Base-by-base conservation (phyloP, 2,329 filamentous ascomycete genomes). In the Sclerotinia subarctica region DNA sequence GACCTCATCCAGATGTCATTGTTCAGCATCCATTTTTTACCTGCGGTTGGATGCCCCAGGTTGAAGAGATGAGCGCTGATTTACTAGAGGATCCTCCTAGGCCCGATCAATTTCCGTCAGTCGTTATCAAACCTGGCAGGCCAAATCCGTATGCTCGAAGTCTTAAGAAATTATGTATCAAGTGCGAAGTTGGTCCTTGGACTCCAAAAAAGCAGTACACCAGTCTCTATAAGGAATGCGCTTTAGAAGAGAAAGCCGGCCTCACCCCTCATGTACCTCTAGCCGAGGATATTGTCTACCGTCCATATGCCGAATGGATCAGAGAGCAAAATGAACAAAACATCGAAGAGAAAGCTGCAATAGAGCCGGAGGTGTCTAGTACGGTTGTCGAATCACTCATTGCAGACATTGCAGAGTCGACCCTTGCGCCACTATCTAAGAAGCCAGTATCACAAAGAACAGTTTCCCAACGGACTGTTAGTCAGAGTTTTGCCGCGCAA, bases 21-120 rank as follows among this genome's bases (percentile, higher is more conserved):
- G 89, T 94, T 52, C 87, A 91, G 72, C 92, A 95, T 76, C 82
- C 87, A 7, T 95, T 94, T 78, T 95, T 95, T 81, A 87, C 86
- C 64, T 84, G 88, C 42, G 91, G 91, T 19, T 93, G 89, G 78
- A 87, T 94, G 78, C 92, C 92, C 10, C 78, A 80, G 13, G 76
- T 84, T 24, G 79, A 82, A 53, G 87, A 90, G 71, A 89, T 90
- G 75, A 87, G 81, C 24, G 77, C 81, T 6, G 84, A 84, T 60
- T 78, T 89, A 10, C 82, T 87, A 54, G 87, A 89, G 42, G 78
- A 81, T 29, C 81, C 85, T 1, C 87, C 88, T 1, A 83, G 87
- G 21, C 80, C 80, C 26, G 80, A 85, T n/a, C 82, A 85, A 56
- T 90, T 89, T 70, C 79, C 81, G 26, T 81, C 84, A 13, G 77